Evolutionary conservation across 805 yeast genomes (phyloP).

Genomic region (Cyberlindnera japonica): DNA sequence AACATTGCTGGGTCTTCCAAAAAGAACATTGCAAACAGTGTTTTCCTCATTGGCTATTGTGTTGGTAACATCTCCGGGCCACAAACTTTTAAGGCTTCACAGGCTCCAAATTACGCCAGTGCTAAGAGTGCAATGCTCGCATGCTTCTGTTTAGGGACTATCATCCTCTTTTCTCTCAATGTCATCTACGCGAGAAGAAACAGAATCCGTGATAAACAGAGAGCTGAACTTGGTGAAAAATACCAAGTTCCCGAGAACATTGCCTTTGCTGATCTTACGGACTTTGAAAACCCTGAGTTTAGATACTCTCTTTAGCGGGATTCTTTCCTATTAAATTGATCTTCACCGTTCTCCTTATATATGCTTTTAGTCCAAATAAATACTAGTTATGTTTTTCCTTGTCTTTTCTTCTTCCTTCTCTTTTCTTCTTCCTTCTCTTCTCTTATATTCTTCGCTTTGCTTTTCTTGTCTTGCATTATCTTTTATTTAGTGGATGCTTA

Average conservation of each 20-base stretch:
- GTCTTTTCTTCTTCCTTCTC: no score
- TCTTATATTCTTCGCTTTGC: no score
- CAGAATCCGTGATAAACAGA: conserved; percentile 35
- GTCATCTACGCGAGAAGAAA: conserved; percentile 37
- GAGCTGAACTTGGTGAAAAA: conserved; percentile 24
- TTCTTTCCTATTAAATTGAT: no score
- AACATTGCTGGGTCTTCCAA: conserved; percentile 73
- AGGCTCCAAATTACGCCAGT: conserved; percentile 55
- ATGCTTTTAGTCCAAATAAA: no score
- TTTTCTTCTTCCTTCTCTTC: no score
- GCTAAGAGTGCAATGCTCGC: conserved; percentile 39
- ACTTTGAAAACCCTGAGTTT: conserved; percentile 30
- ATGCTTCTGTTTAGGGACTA: conserved; percentile 13
- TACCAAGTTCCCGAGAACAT: conserved; percentile 30
- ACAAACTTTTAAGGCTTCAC: conserved; percentile 54
- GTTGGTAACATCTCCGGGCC: conserved; percentile 72
- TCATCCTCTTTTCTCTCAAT: conserved; percentile 34
- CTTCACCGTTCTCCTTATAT: no score
- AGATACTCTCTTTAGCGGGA: conserved; percentile 25
- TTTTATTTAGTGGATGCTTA: no score
- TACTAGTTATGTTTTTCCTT: no score
- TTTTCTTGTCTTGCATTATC: no score
- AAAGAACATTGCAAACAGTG: conserved; percentile 54
- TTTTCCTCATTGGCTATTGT: conserved; percentile 60
- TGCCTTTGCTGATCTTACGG: conserved; percentile 45